These are phyloP conservation scores for Ogataea wickerhamii DNA, from an alignment of 805 yeast genomes.

Conservation along the genomic window DNA sequence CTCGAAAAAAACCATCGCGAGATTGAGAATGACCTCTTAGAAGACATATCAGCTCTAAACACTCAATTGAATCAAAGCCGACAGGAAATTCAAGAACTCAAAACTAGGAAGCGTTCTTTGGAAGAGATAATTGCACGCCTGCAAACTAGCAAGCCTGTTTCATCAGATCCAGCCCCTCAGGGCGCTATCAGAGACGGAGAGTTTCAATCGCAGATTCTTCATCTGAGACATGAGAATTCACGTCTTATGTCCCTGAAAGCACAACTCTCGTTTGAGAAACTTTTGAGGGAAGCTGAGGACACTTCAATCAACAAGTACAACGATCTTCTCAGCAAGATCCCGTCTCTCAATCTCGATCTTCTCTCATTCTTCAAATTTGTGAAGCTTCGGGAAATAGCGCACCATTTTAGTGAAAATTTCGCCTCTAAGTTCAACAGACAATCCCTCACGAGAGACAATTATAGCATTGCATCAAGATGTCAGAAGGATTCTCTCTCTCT, in stretches of 20 bases:
- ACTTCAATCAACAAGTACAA: conserved; percentile 9
- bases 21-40: conserved; percentile 41
- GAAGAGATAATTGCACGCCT: conserved; percentile 23
- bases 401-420: conserved; percentile 5
- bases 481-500: conserved; percentile 8
- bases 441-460: conserved; percentile 8
- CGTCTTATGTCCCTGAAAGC: conserved; percentile 10
- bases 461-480: conserved; percentile 5
- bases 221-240: conserved; percentile 18
- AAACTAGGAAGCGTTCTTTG: conserved; percentile 30
- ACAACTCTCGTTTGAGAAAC: conserved; percentile 8
- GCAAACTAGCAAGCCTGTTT: conserved; percentile 1
- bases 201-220: conserved; percentile 3
- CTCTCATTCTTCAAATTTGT: conserved; percentile 7
- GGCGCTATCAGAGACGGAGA: conserved; percentile 1
- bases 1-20: conserved; percentile 44
- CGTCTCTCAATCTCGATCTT: conserved; percentile 1
- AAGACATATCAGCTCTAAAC: conserved; percentile 33
- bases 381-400: conserved; percentile 9
- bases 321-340: conserved; percentile 1
- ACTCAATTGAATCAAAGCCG: conserved; percentile 12
- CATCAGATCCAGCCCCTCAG: neutral
- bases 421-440: neutral
- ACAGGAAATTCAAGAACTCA: conserved; percentile 21
- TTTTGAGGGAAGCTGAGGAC: conserved; percentile 10